Evolutionary conservation across 1,284 basidiomycete species (phyloP).

Genomic region (Apiotrichum siamense): DNA sequence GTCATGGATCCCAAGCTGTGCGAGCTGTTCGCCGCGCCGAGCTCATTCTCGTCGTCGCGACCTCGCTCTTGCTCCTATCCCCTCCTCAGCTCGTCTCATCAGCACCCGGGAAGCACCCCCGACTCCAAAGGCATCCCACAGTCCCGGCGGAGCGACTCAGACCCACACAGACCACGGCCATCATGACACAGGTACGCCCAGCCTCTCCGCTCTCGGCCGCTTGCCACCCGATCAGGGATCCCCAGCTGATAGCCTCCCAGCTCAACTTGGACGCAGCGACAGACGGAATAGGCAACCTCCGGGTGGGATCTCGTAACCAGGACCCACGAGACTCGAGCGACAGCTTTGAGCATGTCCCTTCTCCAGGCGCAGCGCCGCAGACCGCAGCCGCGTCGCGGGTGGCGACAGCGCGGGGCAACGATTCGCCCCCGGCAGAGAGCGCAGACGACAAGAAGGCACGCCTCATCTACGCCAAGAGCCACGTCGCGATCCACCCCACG

Average conservation of each 20-base stretch:
- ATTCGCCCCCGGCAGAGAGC: neutral
- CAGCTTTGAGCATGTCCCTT: slow-evolving; percentile 10
- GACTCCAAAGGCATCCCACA: neutral
- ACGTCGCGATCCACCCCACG: slow-evolving; percentile 90
- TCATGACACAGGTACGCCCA: slow-evolving; percentile 1
- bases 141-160: neutral
- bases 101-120: too few species aligned
- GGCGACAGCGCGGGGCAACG: neutral
- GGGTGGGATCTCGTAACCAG: neutral
- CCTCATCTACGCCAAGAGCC: slow-evolving; percentile 79
- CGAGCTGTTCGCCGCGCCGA: too few species aligned
- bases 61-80: too few species aligned
- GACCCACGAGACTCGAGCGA: slow-evolving; percentile 1
- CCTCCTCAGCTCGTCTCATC: too few species aligned
- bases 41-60: too few species aligned
- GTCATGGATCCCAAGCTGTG: too few species aligned
- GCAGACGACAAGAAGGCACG: slow-evolving; percentile 26
- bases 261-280: neutral
- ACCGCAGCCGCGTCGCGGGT: neutral
- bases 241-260: neutral
- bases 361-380: neutral
- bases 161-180: neutral
- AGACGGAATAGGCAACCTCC: neutral
- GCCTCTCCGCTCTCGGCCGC: neutral
- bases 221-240: neutral